Conservation (phyloP, 2,329 filamentous ascomycete species). For the Leptoxyphium fumago region DNA sequence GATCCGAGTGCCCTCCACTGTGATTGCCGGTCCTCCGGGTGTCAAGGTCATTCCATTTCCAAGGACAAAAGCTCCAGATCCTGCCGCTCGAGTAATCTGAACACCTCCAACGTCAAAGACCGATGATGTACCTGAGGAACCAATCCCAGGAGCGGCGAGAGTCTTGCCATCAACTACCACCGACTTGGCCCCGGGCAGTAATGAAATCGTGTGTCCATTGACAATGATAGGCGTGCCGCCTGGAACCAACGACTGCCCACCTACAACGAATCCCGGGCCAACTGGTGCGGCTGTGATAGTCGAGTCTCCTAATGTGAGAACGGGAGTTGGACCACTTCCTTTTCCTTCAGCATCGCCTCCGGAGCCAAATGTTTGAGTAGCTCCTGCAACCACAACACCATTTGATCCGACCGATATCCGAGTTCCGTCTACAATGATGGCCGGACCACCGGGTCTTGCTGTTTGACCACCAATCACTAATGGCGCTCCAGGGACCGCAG, state of each 20-base stretch:
- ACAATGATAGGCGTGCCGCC: slow-evolving; percentile 14
- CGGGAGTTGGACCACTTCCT: not conserved
- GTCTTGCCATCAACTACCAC: slow-evolving; percentile 1
- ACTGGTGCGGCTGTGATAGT: slow-evolving; percentile 9
- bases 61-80: not conserved
- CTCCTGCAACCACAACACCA: slow-evolving; percentile 10
- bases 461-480: slow-evolving; percentile 17
- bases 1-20: slow-evolving; percentile 21
- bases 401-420: slow-evolving; percentile 7
- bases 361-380: slow-evolving; percentile 2
- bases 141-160: not conserved
- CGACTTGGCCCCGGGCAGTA: not conserved
- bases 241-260: slow-evolving; percentile 13
- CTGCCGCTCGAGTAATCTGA: not conserved
- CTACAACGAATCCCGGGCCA: slow-evolving; percentile 12
- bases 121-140: slow-evolving; percentile 3
- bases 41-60: slow-evolving; percentile 15
- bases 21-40: slow-evolving; percentile 21
- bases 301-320: not conserved
- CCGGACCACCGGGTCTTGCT: slow-evolving; percentile 12
- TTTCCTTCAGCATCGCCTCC: slow-evolving; percentile 1
- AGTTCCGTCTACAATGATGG: slow-evolving; percentile 11
- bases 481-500: slow-evolving; percentile 9
- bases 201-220: slow-evolving; percentile 3
- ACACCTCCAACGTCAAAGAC: slow-evolving; percentile 18